phyloP scores from a whole-genome alignment of 2,329 filamentous ascomycete species.

The Colletotrichum sansevieriae region DNA sequence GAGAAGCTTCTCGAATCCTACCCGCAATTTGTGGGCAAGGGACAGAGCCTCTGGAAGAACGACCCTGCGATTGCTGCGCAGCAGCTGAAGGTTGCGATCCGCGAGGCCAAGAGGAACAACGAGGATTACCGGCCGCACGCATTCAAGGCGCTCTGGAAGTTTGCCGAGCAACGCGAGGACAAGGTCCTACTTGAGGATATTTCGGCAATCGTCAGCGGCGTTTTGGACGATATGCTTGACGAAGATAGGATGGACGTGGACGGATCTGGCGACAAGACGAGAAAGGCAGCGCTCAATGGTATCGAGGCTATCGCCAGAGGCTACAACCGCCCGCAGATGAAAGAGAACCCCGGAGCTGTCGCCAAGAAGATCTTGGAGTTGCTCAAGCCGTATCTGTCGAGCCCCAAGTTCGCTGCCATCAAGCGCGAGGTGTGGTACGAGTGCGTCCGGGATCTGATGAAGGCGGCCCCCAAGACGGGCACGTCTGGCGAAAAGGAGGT shows the following conservation, averaged over 20 bases:
- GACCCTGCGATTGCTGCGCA: constrained; percentile 68
- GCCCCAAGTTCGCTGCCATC: constrained; percentile 55
- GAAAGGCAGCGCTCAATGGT: constrained; percentile 61
- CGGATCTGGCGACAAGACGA: constrained; percentile 57
- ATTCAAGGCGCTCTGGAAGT: constrained; percentile 78
- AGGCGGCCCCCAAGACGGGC: constrained; percentile 50
- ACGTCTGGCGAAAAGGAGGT: constrained; percentile 41
- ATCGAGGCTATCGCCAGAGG: constrained; percentile 64
- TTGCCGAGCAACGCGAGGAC: constrained; percentile 76
- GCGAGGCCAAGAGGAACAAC: constrained; percentile 94
- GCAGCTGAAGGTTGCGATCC: constrained; percentile 83
- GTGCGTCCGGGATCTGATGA: constrained; percentile 61
- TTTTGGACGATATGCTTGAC: constrained; percentile 70
- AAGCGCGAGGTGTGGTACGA: constrained; percentile 67
- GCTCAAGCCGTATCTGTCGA: constrained; percentile 57
- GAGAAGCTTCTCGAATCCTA: constrained; percentile 86
- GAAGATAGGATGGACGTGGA: constrained; percentile 80
- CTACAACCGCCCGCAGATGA: constrained; percentile 59
- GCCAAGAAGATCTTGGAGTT: constrained; percentile 56
- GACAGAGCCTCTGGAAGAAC: constrained; percentile 67
- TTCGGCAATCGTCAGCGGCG: constrained; percentile 71
- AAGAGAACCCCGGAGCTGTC: constrained; percentile 52
- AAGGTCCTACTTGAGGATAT: constrained; percentile 78
- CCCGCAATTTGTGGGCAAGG: constrained; percentile 79
- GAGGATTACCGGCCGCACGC: constrained; percentile 84